These are phyloP conservation scores for Aegilops sharonensis DNA, from an alignment of 176 grass and related monocot species.

Conservation along the genomic window DNA sequence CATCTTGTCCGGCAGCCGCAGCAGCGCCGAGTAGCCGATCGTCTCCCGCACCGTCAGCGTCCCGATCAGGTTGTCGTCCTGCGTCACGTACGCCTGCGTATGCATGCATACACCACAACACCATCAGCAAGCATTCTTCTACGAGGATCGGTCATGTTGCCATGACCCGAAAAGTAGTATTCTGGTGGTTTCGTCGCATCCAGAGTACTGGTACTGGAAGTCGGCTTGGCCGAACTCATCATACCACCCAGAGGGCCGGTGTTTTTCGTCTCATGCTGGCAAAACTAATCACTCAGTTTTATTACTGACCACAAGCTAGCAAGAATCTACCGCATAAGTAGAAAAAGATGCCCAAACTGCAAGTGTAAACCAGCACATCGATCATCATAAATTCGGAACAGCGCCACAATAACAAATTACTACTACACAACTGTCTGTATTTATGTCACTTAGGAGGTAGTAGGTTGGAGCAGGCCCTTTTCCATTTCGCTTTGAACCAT, in stretches of 20 bases:
- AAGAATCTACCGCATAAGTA: not conserved
- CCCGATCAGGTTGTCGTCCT: slow-evolving; percentile 97
- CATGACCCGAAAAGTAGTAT: not conserved
- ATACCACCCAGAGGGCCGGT: not conserved
- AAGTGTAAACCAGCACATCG: not conserved
- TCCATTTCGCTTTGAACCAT: not conserved
- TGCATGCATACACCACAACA: not conserved
- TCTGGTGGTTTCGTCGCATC: not conserved
- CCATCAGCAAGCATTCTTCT: not conserved
- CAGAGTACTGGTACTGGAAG: not conserved
- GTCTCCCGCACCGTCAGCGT: slow-evolving; percentile 98
- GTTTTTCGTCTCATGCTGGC: not conserved
- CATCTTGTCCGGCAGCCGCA: slow-evolving; percentile 96
- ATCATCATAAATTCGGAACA: slow-evolving; percentile 37
- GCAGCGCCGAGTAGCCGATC: slow-evolving; percentile 88
- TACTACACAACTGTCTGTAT: slow-evolving; percentile 36
- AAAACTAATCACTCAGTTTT: not conserved
- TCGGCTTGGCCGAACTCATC: not conserved
- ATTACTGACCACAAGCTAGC: no score
- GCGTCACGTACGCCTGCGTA: slow-evolving; percentile 92
- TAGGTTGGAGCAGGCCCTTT: slow-evolving; percentile 9
- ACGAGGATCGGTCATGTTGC: not conserved
- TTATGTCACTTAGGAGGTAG: slow-evolving; percentile 27
- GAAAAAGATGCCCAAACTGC: not conserved
- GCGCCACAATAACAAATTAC: slow-evolving; percentile 1